These are phyloP conservation scores for Senna tora DNA, from an alignment of 306 rosid genomes.

Conservation along the genomic window DNA sequence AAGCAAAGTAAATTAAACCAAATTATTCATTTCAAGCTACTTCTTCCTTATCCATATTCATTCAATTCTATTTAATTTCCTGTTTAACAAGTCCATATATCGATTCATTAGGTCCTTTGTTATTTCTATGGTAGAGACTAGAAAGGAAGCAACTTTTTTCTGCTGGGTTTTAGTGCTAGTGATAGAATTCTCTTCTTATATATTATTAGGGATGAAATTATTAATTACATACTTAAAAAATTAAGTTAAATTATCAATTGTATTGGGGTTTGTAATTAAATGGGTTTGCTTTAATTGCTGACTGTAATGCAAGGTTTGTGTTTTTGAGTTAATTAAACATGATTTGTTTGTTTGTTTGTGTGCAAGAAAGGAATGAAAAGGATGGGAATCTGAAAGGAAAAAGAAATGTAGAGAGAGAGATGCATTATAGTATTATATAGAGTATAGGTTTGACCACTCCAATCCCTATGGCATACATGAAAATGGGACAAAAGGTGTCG, in stretches of 20 bases:
- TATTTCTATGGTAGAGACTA: background rate
- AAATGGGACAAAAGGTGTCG: conserved; percentile 29
- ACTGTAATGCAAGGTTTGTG: conserved; percentile 43
- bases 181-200: too few relatives aligned
- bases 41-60: too few relatives aligned
- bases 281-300: conserved; percentile 50
- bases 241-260: too few relatives aligned
- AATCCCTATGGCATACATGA: conserved; percentile 47
- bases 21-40: conserved; percentile 37
- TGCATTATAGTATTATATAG: background rate
- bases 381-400: conserved; percentile 65
- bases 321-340: conserved; percentile 23
- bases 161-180: background rate
- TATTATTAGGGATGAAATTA: too few relatives aligned
- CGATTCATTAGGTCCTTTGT: too few relatives aligned
- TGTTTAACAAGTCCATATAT: background rate
- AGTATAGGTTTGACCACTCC: conserved; percentile 61
- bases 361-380: conserved; percentile 56
- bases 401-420: conserved; percentile 38
- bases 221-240: too few relatives aligned
- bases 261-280: too few relatives aligned
- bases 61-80: background rate
- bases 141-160: background rate
- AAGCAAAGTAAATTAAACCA: background rate
- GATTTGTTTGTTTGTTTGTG: conserved; percentile 35